phyloP scores from a whole-genome alignment of 2,329 filamentous ascomycete genomes.

The Huntiella abstrusa region DNA sequence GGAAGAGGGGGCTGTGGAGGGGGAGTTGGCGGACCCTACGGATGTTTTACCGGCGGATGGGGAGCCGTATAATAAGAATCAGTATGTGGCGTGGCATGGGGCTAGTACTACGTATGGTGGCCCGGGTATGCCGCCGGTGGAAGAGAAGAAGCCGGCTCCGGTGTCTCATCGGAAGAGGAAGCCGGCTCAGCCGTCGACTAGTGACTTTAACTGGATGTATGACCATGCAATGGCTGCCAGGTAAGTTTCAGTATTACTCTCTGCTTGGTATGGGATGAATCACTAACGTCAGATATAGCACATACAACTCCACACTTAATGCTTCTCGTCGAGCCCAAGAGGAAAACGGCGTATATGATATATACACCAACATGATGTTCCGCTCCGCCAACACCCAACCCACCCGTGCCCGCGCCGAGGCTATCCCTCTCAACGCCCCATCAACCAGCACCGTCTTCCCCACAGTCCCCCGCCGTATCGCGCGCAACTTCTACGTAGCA shows the following conservation, averaged over 20 bases:
- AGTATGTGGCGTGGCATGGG: slow-evolving; percentile 96
- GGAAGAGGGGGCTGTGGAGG: slow-evolving; percentile 64
- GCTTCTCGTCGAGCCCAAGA: slow-evolving; percentile 45
- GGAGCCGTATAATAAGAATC: slow-evolving; percentile 93
- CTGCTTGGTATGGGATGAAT: not conserved
- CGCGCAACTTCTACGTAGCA: slow-evolving; percentile 37
- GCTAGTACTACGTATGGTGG: slow-evolving; percentile 92
- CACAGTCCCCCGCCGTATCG: slow-evolving; percentile 28
- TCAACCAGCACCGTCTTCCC: slow-evolving; percentile 23
- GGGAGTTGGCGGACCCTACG: slow-evolving; percentile 77
- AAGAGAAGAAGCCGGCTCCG: slow-evolving; percentile 14
- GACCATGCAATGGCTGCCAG: slow-evolving; percentile 84
- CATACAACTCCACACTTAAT: slow-evolving; percentile 63
- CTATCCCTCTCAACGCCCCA: slow-evolving; percentile 19
- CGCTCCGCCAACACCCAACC: slow-evolving; percentile 80
- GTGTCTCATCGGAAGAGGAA: slow-evolving; percentile 59
- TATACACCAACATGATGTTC: slow-evolving; percentile 83
- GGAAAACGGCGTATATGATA: slow-evolving; percentile 66
- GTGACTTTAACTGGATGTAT: slow-evolving; percentile 88
- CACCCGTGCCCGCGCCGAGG: slow-evolving; percentile 65
- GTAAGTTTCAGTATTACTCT: slow-evolving; percentile 26
- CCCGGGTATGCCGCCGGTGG: slow-evolving; percentile 56
- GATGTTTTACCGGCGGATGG: slow-evolving; percentile 53
- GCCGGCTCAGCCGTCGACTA: slow-evolving; percentile 72
- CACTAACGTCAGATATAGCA: slow-evolving; percentile 30